phyloP scores from a whole-genome alignment of 139 green algal genomes.

The Choricystis sp. region DNA sequence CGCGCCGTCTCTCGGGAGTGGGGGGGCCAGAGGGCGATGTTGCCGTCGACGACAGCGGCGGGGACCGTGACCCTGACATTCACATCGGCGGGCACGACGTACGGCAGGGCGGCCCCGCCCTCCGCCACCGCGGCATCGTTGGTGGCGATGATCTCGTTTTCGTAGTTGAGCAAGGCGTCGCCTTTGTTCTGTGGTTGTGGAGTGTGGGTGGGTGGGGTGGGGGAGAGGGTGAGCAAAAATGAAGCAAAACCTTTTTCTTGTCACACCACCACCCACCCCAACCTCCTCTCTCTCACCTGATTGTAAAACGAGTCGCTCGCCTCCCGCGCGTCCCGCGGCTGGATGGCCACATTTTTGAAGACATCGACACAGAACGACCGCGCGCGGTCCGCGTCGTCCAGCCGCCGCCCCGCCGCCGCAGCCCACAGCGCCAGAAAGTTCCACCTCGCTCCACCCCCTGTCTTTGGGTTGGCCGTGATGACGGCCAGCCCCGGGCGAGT shows the following conservation, averaged over 20 bases:
- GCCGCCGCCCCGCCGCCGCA: too few relatives aligned
- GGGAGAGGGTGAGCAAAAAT: too few relatives aligned
- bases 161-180: constrained; percentile 74
- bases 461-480: constrained; percentile 75
- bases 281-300: constrained; percentile 16
- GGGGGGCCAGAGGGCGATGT: constrained; percentile 1
- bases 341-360: constrained; percentile 61
- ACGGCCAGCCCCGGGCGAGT: constrained; percentile 24
- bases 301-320: constrained; percentile 78
- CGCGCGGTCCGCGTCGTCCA: too few relatives aligned
- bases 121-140: constrained; percentile 46
- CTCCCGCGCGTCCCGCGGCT: constrained; percentile 65
- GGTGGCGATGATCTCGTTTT: constrained; percentile 75
- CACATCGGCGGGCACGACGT: constrained; percentile 41
- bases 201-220: too few relatives aligned
- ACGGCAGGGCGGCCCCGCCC: constrained; percentile 44
- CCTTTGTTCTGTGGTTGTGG: constrained; percentile 20
- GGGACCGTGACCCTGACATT: constrained; percentile 29
- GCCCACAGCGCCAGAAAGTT: constrained; percentile 77
- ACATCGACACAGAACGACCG: too few relatives aligned
- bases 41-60: constrained; percentile 11
- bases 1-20: constrained; percentile 12
- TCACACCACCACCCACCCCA: too few relatives aligned
- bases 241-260: too few relatives aligned
- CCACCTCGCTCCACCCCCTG: constrained; percentile 67